Conservation (phyloP, 306 rosid species). For the Ammopiptanthus mongolicus region DNA sequence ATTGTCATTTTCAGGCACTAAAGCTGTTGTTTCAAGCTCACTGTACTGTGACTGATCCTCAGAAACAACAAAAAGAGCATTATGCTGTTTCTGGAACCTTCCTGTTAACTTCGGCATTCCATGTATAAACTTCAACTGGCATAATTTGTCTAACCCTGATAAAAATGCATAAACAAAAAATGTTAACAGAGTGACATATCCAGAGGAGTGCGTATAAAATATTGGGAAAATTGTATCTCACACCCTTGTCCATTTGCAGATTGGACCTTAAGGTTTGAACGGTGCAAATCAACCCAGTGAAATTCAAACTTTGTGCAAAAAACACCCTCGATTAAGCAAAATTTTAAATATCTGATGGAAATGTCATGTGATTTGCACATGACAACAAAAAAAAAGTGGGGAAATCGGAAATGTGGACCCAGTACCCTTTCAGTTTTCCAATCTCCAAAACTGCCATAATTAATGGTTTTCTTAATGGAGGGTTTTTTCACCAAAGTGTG, state of each 20-base stretch:
- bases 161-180: constrained; percentile 14
- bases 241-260: neutral
- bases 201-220: constrained; percentile 10
- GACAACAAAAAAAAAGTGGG: neutral
- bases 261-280: neutral
- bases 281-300: neutral
- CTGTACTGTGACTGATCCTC: constrained; percentile 50
- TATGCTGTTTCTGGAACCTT: constrained; percentile 40
- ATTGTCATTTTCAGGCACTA: constrained; percentile 37
- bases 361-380: neutral
- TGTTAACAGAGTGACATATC: constrained; percentile 22
- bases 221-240: neutral
- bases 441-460: neutral
- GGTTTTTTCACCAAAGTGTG: neutral
- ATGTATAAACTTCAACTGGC: constrained; percentile 37
- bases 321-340: constrained; percentile 4
- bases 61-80: constrained; percentile 55
- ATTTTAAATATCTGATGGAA: neutral
- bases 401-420: neutral
- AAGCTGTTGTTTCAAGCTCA: constrained; percentile 40
- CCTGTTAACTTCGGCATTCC: constrained; percentile 36
- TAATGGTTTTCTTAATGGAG: neutral
- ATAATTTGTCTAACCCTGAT: constrained; percentile 44
- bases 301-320: neutral
- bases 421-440: neutral